phyloP scores from a whole-genome alignment of 2,329 filamentous ascomycete genomes.

The Cercospora zeae-maydis region DNA sequence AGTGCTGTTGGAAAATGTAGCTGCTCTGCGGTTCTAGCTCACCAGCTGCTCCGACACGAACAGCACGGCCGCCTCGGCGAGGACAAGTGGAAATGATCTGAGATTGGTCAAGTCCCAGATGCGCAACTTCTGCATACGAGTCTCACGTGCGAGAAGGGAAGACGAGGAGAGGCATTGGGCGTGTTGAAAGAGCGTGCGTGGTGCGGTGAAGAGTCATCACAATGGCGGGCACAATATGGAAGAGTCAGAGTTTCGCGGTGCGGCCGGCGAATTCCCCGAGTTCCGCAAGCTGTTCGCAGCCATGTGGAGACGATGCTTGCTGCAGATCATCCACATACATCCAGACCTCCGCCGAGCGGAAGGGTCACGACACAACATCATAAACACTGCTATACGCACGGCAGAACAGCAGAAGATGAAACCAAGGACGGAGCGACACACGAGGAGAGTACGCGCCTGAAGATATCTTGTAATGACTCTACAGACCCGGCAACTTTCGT shows the following conservation, averaged over 20 bases:
- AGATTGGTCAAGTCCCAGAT: constrained; percentile 32
- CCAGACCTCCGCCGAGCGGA: neutral
- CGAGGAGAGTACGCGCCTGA: constrained; percentile 8
- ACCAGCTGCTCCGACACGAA: constrained; percentile 30
- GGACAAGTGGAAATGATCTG: constrained; percentile 28
- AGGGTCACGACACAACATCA: neutral
- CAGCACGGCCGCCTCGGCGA: constrained; percentile 27
- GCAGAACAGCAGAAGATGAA: neutral
- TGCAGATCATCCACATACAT: neutral
- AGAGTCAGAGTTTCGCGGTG: constrained; percentile 3
- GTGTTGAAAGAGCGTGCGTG: neutral
- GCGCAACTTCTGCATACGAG: constrained; percentile 33
- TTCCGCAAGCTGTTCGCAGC: neutral
- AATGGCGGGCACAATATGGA: constrained; percentile 13
- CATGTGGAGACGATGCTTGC: constrained; percentile 1
- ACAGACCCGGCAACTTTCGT: constrained; percentile 34
- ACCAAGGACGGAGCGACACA: neutral
- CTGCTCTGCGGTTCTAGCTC: constrained; percentile 23
- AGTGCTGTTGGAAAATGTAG: neutral
- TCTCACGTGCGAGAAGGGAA: neutral
- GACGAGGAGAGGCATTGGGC: constrained; percentile 5
- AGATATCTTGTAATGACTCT: constrained; percentile 22
- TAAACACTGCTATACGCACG: neutral
- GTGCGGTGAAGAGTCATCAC: constrained; percentile 9
- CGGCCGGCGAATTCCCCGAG: neutral